phyloP scores from a whole-genome alignment of 169 alveolate species.

The Plasmodium fragile region DNA sequence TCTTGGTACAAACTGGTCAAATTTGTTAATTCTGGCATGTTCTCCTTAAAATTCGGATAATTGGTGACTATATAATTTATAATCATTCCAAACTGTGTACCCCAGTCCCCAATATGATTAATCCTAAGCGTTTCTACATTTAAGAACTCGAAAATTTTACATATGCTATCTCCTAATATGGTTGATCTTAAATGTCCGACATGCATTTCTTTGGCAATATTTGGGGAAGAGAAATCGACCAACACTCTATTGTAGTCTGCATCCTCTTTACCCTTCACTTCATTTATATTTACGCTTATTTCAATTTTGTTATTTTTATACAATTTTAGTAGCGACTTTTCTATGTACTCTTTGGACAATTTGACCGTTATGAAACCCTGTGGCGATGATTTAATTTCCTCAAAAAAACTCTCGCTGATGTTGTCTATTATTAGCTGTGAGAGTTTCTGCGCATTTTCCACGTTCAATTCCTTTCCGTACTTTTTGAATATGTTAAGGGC shows the following conservation, averaged over 20 bases:
- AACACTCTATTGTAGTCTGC: slow-evolving; percentile 52
- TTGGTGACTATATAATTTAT: slow-evolving; percentile 91
- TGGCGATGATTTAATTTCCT: slow-evolving; percentile 88
- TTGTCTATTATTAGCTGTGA: slow-evolving; percentile 83
- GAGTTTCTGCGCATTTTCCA: slow-evolving; percentile 85
- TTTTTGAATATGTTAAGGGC: slow-evolving; percentile 84
- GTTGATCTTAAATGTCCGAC: slow-evolving; percentile 99
- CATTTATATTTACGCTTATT: slow-evolving; percentile 55
- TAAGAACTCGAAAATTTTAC: slow-evolving; percentile 88
- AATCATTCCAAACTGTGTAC: slow-evolving; percentile 99
- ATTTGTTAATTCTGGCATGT: slow-evolving; percentile 95
- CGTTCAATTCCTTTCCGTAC: slow-evolving; percentile 77
- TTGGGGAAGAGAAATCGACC: slow-evolving; percentile 99
- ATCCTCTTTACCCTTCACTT: slow-evolving; percentile 21
- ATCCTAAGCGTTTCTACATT: slow-evolving; percentile 91
- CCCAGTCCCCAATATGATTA: slow-evolving; percentile 99
- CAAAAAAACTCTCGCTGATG: slow-evolving; percentile 76
- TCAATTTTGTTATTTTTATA: slow-evolving; percentile 71
- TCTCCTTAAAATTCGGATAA: slow-evolving; percentile 93
- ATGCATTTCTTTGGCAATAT: slow-evolving; percentile 99
- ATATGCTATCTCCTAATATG: slow-evolving; percentile 96
- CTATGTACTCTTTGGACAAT: slow-evolving; percentile 70
- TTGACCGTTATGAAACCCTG: slow-evolving; percentile 86
- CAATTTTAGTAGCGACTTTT: slow-evolving; percentile 73
- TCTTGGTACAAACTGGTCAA: slow-evolving; percentile 95